Conservation (phyloP, 257 asterid genomes). For the Phtheirospermum japonicum region DNA sequence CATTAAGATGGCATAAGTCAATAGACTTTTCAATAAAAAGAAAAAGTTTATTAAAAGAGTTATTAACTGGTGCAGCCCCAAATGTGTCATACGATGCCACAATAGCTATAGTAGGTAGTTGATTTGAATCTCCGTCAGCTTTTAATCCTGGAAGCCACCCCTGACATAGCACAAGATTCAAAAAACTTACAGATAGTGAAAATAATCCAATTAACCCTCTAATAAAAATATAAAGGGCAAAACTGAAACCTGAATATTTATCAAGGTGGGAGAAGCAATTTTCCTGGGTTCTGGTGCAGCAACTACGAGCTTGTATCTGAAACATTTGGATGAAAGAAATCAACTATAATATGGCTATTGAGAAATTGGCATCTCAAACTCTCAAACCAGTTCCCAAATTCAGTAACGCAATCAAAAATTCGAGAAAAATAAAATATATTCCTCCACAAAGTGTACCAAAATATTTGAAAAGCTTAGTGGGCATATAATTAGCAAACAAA, state of each 20-base stretch:
- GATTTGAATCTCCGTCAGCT: constrained; percentile 70
- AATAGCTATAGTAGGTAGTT: constrained; percentile 82
- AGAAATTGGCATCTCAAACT: constrained; percentile 13
- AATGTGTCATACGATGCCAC: constrained; percentile 91
- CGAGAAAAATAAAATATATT: background rate
- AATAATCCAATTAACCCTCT: background rate
- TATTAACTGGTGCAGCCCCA: constrained; percentile 87
- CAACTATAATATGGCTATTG: constrained; percentile 1
- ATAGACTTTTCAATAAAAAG: constrained; percentile 4
- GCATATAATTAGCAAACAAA: background rate
- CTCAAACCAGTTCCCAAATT: constrained; percentile 1
- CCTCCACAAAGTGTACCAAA: background rate
- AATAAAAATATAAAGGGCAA: constrained; percentile 4
- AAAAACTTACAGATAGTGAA: constrained; percentile 3
- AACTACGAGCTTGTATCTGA: constrained; percentile 80
- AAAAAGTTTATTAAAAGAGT: constrained; percentile 12
- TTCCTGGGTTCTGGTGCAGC: constrained; percentile 76
- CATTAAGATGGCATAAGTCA: constrained; percentile 24
- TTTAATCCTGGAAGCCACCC: constrained; percentile 89
- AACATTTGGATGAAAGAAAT: constrained; percentile 20
- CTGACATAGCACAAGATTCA: constrained; percentile 38
- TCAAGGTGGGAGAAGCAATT: constrained; percentile 67
- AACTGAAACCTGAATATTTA: constrained; percentile 70
- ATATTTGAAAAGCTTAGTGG: background rate
- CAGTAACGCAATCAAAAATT: constrained; percentile 4